A percentile compares a stretch with the other conserved stretches of the same genome.
These are phyloP conservation scores for Lentinula detonsa DNA, from an alignment of 768 basidiomycete genomes.

Conservation along the genomic window DNA sequence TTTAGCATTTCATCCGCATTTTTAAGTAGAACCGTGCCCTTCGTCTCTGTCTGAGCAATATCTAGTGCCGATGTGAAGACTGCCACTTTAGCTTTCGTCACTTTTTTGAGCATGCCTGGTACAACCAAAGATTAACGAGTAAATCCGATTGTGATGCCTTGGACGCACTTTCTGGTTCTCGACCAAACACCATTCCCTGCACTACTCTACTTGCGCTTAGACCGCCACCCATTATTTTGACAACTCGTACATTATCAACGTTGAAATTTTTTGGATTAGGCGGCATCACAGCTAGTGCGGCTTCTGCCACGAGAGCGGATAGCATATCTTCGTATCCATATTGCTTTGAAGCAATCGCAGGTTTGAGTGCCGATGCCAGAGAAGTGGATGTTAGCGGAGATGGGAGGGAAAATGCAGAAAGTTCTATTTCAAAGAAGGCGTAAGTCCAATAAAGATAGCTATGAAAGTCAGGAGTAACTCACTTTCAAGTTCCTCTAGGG, in stretches of 20 bases:
- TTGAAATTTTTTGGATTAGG: conserved; percentile 87
- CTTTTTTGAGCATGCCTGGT: conserved; percentile 77
- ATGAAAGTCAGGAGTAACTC: conserved; percentile 25
- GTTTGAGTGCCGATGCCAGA: conserved; percentile 74
- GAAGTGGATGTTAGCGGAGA: conserved; percentile 64
- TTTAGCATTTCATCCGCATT: conserved; percentile 96
- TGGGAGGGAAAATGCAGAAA: conserved; percentile 65
- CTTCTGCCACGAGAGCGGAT: conserved; percentile 83
- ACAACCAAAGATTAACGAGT: not conserved
- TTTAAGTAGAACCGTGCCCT: conserved; percentile 94
- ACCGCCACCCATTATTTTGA: conserved; percentile 96
- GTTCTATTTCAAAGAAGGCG: conserved; percentile 35
- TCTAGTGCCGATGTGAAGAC: conserved; percentile 94
- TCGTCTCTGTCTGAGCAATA: conserved; percentile 95
- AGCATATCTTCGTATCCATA: conserved; percentile 89
- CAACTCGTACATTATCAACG: conserved; percentile 96
- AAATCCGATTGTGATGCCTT: not conserved
- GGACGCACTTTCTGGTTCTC: conserved; percentile 82
- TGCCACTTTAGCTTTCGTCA: conserved; percentile 83
- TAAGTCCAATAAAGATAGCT: not conserved
- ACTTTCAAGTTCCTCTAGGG: conserved; percentile 88
- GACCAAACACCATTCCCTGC: conserved; percentile 96
- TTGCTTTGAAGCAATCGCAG: conserved; percentile 95
- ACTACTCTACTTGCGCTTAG: conserved; percentile 83
- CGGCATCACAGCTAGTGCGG: conserved; percentile 90